Percentiles rank a stretch among this genome's conserved stretches.
phyloP scores from a whole-genome alignment of 1,284 basidiomycete species.

The Cryptococcus floricola region DNA sequence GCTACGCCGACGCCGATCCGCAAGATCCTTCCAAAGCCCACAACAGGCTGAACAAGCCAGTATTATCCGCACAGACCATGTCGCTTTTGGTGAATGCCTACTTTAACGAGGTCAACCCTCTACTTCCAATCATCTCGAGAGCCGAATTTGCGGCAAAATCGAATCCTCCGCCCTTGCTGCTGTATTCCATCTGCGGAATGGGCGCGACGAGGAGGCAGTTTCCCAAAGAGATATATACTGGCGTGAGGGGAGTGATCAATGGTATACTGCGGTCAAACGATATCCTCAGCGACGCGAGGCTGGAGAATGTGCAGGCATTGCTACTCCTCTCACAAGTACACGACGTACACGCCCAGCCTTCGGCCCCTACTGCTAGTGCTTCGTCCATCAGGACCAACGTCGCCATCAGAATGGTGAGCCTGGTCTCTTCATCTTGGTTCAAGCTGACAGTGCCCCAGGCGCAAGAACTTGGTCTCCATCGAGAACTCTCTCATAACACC shows the following conservation, averaged over 20 bases:
- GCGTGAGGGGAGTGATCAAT: slow-evolving; percentile 78
- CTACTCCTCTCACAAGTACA: slow-evolving; percentile 47
- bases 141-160: slow-evolving; percentile 69
- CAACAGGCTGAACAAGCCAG: slow-evolving; percentile 50
- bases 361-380: slow-evolving; percentile 45
- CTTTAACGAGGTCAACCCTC: slow-evolving; percentile 77
- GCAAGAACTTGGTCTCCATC: slow-evolving; percentile 86
- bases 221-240: slow-evolving; percentile 76
- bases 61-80: slow-evolving; percentile 62
- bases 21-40: slow-evolving; percentile 26
- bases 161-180: slow-evolving; percentile 57
- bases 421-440: background rate
- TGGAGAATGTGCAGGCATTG: slow-evolving; percentile 84
- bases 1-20: slow-evolving; percentile 23
- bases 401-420: slow-evolving; percentile 76
- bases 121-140: slow-evolving; percentile 81
- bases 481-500: slow-evolving; percentile 51
- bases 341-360: slow-evolving; percentile 48
- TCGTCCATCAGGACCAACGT: slow-evolving; percentile 38
- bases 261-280: slow-evolving; percentile 82
- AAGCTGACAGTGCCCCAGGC: slow-evolving; percentile 56
- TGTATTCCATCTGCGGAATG: slow-evolving; percentile 89
- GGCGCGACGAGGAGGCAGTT: slow-evolving; percentile 80
- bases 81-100: slow-evolving; percentile 84
- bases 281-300: slow-evolving; percentile 76